Percentiles rank a stretch among this genome's conserved stretches.
Conservation (phyloP, 2,329 filamentous ascomycete species). For the Fusarium fujikuroi region DNA sequence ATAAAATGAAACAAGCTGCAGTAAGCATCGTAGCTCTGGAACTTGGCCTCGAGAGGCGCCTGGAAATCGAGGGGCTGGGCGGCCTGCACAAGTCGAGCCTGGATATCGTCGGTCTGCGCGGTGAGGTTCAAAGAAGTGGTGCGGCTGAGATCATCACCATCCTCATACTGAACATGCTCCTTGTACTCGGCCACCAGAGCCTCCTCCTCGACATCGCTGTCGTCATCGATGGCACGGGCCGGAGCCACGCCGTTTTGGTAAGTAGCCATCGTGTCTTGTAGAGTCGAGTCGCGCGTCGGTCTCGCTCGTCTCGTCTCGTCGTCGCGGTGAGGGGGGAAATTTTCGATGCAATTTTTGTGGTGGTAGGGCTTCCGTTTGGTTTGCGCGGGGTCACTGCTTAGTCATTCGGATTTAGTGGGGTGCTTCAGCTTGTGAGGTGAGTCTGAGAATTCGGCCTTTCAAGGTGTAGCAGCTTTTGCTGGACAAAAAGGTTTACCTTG, state of each 20-base stretch:
- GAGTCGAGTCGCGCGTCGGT: constrained; percentile 47
- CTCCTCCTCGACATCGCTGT: constrained; percentile 97
- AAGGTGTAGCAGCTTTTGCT: constrained; percentile 1
- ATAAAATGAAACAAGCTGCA: constrained; percentile 99
- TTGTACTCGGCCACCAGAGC: constrained; percentile 94
- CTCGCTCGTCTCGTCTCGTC: constrained; percentile 42
- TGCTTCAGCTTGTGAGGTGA: constrained; percentile 39
- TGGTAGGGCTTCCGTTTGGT: constrained; percentile 54
- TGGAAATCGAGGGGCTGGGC: constrained; percentile 97
- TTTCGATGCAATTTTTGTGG: constrained; percentile 50
- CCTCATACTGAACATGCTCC: constrained; percentile 95
- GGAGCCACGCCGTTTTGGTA: constrained; percentile 71
- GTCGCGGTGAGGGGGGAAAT: constrained; percentile 49
- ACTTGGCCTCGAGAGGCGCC: constrained; percentile 94
- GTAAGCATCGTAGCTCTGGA: constrained; percentile 99
- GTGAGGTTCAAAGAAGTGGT: constrained; percentile 75
- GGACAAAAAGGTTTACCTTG: constrained; percentile 6
- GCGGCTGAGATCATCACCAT: constrained; percentile 82
- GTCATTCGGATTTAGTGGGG: constrained; percentile 37
- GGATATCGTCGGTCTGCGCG: constrained; percentile 88
- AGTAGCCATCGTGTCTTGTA: constrained; percentile 63
- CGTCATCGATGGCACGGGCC: constrained; percentile 74
- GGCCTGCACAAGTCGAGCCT: constrained; percentile 88
- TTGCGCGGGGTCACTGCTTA: constrained; percentile 26
- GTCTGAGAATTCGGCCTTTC: constrained; percentile 19